Conservation (phyloP, 257 asterid genomes). For the Perilla frutescens region DNA sequence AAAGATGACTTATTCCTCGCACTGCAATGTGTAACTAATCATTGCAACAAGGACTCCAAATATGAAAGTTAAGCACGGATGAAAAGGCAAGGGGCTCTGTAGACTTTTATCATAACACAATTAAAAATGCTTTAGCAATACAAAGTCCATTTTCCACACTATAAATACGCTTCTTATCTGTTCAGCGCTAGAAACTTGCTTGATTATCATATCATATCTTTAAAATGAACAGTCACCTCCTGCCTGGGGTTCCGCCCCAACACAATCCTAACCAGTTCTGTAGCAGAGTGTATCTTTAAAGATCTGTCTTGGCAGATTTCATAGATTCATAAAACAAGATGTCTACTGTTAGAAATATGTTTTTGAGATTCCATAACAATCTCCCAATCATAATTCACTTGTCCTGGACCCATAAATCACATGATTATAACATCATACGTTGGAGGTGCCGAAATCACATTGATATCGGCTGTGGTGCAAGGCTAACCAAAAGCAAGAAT, state of each 20-base stretch:
- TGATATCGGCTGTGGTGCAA: neutral
- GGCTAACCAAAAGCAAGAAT: neutral
- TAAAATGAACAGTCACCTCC: neutral
- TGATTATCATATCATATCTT: conserved; percentile 12
- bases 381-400: neutral
- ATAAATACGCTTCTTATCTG: neutral
- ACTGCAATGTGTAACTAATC: neutral
- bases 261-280: neutral
- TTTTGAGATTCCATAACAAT: neutral
- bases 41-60: conserved; percentile 10
- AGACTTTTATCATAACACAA: conserved; percentile 9
- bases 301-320: too few species aligned
- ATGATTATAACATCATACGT: neutral
- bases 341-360: neutral
- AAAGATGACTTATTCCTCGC: conserved; percentile 10
- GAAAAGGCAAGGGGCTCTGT: neutral
- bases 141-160: conserved; percentile 23
- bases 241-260: neutral
- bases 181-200: conserved; percentile 12
- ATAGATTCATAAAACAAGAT: neutral
- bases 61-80: conserved; percentile 10
- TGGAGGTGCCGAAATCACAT: neutral
- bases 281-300: too few species aligned
- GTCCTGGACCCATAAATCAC: neutral
- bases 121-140: conserved; percentile 5